These are phyloP conservation scores for Fomitopsis pulvina DNA, from an alignment of 768 basidiomycete species.

Conservation along the genomic window DNA sequence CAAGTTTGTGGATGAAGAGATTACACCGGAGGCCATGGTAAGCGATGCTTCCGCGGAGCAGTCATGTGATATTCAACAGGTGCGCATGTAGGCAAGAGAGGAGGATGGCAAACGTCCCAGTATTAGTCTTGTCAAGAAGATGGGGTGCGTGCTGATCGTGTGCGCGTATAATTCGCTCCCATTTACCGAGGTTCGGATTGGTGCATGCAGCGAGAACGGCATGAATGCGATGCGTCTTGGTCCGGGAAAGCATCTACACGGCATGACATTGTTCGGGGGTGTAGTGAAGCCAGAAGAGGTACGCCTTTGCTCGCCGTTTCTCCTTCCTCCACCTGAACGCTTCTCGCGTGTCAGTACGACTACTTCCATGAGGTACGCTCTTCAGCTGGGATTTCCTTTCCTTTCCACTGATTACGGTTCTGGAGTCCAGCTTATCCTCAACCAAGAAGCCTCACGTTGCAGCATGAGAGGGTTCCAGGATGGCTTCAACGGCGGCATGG, in stretches of 20 bases:
- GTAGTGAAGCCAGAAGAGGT: constrained; percentile 73
- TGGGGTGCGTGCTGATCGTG: constrained; percentile 50
- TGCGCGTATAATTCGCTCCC: too few species aligned
- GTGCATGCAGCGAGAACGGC: constrained; percentile 40
- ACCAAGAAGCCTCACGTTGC: constrained; percentile 68
- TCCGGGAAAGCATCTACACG: constrained; percentile 83
- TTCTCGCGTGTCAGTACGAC: constrained; percentile 48
- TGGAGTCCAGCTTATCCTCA: constrained; percentile 55
- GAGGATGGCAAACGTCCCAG: constrained; percentile 87
- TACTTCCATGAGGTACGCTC: constrained; percentile 80
- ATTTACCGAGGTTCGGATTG: neutral
- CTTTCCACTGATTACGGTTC: neutral
- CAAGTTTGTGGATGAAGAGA: constrained; percentile 61
- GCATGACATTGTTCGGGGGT: constrained; percentile 67
- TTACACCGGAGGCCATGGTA: constrained; percentile 39
- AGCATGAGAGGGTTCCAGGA: constrained; percentile 77
- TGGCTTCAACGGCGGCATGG: constrained; percentile 67
- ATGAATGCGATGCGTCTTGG: constrained; percentile 90
- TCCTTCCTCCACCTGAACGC: neutral
- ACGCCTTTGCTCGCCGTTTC: constrained; percentile 9
- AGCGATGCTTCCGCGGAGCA: neutral
- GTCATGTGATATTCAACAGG: neutral
- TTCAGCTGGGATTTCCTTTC: neutral
- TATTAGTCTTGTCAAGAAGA: constrained; percentile 67
- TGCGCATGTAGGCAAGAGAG: constrained; percentile 50